Percentiles rank a stretch among this genome's conserved stretches.
phyloP scores from a whole-genome alignment of 2,329 filamentous ascomycete species.

The Corniculantispora saksenae region DNA sequence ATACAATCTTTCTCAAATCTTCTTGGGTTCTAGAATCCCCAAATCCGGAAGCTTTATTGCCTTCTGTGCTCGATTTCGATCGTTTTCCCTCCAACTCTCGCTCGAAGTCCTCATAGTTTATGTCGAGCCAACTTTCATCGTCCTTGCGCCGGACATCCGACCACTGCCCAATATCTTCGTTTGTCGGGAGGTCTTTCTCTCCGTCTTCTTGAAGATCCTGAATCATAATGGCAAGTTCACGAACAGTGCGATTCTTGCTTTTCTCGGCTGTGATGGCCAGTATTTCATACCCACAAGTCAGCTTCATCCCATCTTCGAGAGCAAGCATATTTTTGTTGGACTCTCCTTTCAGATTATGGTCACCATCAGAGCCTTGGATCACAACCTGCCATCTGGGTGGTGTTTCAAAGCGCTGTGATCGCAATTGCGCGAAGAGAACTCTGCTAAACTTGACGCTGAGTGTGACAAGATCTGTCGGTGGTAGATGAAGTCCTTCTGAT shows the following conservation, averaged over 20 bases:
- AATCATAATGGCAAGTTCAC: constrained; percentile 75
- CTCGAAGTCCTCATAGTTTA: constrained; percentile 88
- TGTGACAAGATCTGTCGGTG: constrained; percentile 76
- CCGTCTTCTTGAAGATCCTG: constrained; percentile 76
- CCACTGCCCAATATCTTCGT: constrained; percentile 76
- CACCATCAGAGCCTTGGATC: constrained; percentile 18
- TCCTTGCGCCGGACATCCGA: constrained; percentile 64
- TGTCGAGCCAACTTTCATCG: constrained; percentile 87
- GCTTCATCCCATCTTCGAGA: constrained; percentile 81
- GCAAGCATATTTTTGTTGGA: constrained; percentile 29
- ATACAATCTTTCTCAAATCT: constrained; percentile 86
- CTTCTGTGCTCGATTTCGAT: constrained; percentile 38
- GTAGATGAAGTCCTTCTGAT: constrained; percentile 60
- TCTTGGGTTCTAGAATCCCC: constrained; percentile 69
- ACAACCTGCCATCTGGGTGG: constrained; percentile 52
- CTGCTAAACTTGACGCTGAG: constrained; percentile 82
- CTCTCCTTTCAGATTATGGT: not conserved
- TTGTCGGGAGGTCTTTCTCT: constrained; percentile 63
- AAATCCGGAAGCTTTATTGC: constrained; percentile 45
- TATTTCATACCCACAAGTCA: constrained; percentile 90
- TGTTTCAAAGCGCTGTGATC: constrained; percentile 78
- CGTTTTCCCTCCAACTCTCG: constrained; percentile 64
- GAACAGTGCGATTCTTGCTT: constrained; percentile 66
- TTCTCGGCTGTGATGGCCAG: constrained; percentile 68
- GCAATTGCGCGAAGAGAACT: constrained; percentile 86